A percentile compares a stretch with the other conserved stretches of the same genome.
Conservation (phyloP, 371 early-diverging fungal species). For the Mucor velutinosus region DNA sequence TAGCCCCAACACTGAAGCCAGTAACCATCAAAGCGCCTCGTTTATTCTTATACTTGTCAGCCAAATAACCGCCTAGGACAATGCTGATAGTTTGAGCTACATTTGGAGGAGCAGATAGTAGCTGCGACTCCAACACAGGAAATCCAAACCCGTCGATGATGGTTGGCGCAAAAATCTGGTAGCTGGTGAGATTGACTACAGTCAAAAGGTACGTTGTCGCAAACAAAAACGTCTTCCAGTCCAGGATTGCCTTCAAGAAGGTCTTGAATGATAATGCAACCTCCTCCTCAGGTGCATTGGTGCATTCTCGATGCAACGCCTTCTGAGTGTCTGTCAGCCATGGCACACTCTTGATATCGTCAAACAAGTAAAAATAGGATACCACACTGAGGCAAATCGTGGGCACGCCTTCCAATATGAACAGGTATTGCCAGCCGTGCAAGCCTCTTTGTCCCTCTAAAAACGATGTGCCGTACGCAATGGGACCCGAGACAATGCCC, state of each 20-base stretch:
- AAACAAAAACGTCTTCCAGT: constrained; percentile 32
- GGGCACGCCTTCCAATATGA: constrained; percentile 43
- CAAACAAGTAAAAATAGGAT: constrained; percentile 38
- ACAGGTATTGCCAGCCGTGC: constrained; percentile 52
- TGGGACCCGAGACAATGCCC: constrained; percentile 34
- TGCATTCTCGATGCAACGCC: constrained; percentile 16
- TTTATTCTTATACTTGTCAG: constrained; percentile 29
- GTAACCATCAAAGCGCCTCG: constrained; percentile 22
- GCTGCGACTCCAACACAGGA: constrained; percentile 35
- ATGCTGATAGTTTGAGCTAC: constrained; percentile 18
- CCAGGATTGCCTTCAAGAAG: constrained; percentile 9
- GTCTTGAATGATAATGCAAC: constrained; percentile 8
- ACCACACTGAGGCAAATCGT: constrained; percentile 36
- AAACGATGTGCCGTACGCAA: constrained; percentile 38
- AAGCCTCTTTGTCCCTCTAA: constrained; percentile 35
- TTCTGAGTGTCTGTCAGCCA: constrained; percentile 37
- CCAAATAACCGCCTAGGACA: constrained; percentile 24
- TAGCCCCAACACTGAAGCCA: constrained; percentile 22
- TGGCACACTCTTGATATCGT: constrained; percentile 25
- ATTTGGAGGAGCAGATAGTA: constrained; percentile 45
- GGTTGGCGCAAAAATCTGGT: constrained; percentile 25
- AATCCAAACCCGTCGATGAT: constrained; percentile 45
- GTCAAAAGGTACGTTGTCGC: constrained; percentile 17
- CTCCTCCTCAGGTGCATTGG: neutral
- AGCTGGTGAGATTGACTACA: constrained; percentile 24